phyloP scores from a whole-genome alignment of 108 stramenopile species.

The Cyclotella baltica region DNA sequence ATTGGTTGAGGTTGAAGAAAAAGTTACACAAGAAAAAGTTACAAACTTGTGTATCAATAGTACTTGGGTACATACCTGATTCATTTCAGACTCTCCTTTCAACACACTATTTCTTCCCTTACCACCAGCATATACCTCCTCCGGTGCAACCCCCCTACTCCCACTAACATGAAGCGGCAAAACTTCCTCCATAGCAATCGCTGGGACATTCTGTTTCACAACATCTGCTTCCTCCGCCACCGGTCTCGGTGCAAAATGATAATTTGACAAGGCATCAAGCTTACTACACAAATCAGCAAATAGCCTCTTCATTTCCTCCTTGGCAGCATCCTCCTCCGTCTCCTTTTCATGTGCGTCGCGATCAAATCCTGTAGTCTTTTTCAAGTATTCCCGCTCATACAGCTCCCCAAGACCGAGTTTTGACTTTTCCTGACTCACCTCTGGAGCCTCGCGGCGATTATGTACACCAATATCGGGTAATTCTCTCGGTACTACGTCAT shows the following conservation, averaged over 20 bases:
- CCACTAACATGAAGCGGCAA: slow-evolving; percentile 92
- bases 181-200: slow-evolving; percentile 98
- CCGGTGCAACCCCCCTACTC: slow-evolving; percentile 92
- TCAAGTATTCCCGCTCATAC: slow-evolving; percentile 95
- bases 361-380: slow-evolving; percentile 89
- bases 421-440: slow-evolving; percentile 97
- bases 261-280: slow-evolving; percentile 97
- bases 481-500: slow-evolving; percentile 94
- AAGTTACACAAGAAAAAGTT: neutral
- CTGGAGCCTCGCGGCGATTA: slow-evolving; percentile 83
- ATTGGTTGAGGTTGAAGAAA: neutral
- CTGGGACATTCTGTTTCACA: slow-evolving; percentile 72
- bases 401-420: slow-evolving; percentile 95
- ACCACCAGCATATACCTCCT: slow-evolving; percentile 93
- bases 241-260: slow-evolving; percentile 97
- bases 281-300: slow-evolving; percentile 68
- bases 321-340: slow-evolving; percentile 70
- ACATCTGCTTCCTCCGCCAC: slow-evolving; percentile 92
- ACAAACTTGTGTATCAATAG: neutral
- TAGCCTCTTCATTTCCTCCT: slow-evolving; percentile 45
- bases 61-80: slow-evolving; percentile 42
- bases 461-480: slow-evolving; percentile 82
- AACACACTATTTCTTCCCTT: slow-evolving; percentile 89
- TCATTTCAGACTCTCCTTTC: slow-evolving; percentile 88
- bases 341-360: slow-evolving; percentile 79